Conservation (phyloP, 768 basidiomycete species). For the Tephrocybe sp. region DNA sequence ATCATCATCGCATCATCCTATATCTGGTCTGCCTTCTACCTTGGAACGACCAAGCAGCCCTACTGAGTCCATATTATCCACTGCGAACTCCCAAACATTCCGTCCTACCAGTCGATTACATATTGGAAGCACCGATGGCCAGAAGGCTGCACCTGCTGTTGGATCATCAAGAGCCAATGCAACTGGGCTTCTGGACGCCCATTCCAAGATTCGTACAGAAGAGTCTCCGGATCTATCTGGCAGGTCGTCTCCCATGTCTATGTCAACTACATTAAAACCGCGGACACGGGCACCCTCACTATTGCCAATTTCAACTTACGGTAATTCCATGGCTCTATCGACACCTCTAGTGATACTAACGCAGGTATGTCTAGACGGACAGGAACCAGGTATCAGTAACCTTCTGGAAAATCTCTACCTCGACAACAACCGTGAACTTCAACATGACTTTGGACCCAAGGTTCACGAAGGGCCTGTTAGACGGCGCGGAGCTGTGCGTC, state of each 20-base stretch:
- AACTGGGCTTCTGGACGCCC: constrained; percentile 76
- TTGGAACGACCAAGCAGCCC: constrained; percentile 72
- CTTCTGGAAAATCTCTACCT: constrained; percentile 87
- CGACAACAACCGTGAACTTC: constrained; percentile 81
- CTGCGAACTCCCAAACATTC: constrained; percentile 60
- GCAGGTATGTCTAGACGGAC: constrained; percentile 59
- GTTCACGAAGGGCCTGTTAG: constrained; percentile 80
- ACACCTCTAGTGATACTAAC: background rate
- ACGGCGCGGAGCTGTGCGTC: constrained; percentile 69
- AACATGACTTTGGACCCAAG: constrained; percentile 89
- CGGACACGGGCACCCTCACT: constrained; percentile 50
- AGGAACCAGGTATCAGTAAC: constrained; percentile 86
- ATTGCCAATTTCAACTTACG: constrained; percentile 68
- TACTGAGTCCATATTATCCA: constrained; percentile 77
- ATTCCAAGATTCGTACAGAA: constrained; percentile 63
- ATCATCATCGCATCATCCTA: constrained; percentile 24
- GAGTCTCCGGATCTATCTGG: constrained; percentile 73
- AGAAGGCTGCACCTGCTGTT: constrained; percentile 87
- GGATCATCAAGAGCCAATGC: constrained; percentile 85
- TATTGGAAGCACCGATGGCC: constrained; percentile 68
- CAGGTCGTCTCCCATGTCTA: constrained; percentile 70
- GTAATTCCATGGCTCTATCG: constrained; percentile 34
- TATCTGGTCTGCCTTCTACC: constrained; percentile 24
- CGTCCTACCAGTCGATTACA: constrained; percentile 61
- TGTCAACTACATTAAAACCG: constrained; percentile 52